Percentiles rank a stretch among this genome's conserved stretches.
Evolutionary conservation across 768 basidiomycete genomes (phyloP).

Genomic region (Rhodotorula diobovata): DNA sequence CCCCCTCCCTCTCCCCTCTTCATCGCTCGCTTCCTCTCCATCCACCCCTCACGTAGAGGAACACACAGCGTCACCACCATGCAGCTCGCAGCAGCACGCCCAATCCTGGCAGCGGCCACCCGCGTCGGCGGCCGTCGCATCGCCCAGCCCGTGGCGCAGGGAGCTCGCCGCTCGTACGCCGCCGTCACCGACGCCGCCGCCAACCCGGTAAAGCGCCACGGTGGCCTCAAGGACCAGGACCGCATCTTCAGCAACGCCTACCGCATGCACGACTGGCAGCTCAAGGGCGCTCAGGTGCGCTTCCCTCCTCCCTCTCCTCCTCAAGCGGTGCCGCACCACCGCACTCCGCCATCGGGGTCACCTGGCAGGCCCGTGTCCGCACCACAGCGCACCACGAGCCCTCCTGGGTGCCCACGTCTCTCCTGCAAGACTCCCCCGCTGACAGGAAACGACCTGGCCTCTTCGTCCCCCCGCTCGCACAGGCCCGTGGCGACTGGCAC

Average conservation of each 20-base stretch:
- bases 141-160: background rate
- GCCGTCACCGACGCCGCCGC: constrained; percentile 61
- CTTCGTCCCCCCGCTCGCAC: background rate
- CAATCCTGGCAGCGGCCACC: background rate
- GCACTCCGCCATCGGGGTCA: background rate
- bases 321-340: background rate
- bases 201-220: constrained; percentile 53
- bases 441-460: too few species aligned
- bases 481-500: constrained; percentile 98
- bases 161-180: constrained; percentile 51
- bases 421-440: too few species aligned
- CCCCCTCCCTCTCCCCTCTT: background rate
- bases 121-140: constrained; percentile 1
- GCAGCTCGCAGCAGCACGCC: background rate
- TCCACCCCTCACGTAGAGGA: too few species aligned
- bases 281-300: constrained; percentile 85
- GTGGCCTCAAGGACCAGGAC: constrained; percentile 82
- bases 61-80: background rate
- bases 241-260: constrained; percentile 70
- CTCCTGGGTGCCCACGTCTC: too few species aligned
- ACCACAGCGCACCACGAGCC: background rate
- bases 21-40: background rate
- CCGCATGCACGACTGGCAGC: constrained; percentile 78
- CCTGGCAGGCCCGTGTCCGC: background rate
- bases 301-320: background rate